phyloP scores from a whole-genome alignment of 1,284 basidiomycete species.

The Paramarasmius palmivorus region DNA sequence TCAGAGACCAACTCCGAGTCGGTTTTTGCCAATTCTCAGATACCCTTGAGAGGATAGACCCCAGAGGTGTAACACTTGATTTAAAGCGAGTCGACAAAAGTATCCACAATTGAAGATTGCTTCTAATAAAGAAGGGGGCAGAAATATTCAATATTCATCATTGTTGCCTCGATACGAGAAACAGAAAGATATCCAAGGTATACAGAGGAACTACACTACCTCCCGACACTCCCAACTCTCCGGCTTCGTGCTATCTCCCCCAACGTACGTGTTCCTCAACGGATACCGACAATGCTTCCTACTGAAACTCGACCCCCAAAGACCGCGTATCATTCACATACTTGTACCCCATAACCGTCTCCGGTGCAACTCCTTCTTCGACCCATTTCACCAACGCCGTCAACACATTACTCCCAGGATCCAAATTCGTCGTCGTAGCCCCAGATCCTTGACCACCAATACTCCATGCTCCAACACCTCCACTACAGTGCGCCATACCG shows the following conservation, averaged over 20 bases:
- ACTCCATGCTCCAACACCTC: conserved; percentile 17
- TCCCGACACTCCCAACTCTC: conserved; percentile 13
- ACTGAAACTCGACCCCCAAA: conserved; percentile 6
- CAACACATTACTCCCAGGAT: conserved; percentile 16
- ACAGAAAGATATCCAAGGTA: no score
- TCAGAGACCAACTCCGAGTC: no score
- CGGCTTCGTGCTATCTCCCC: conserved; percentile 10
- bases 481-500: conserved; percentile 18
- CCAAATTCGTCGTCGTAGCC: not conserved
- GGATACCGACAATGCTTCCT: conserved; percentile 19
- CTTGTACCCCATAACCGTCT: conserved; percentile 15
- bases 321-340: conserved; percentile 11
- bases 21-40: no score
- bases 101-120: no score
- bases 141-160: no score
- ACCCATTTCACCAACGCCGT: conserved; percentile 20
- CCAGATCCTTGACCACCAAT: conserved; percentile 4
- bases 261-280: conserved; percentile 16
- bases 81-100: no score
- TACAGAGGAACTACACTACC: no score
- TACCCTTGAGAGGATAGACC: no score
- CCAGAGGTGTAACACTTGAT: no score
- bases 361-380: conserved; percentile 18
- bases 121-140: no score
- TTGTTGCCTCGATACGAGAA: no score